Conservation (phyloP, 1,284 basidiomycete genomes). For the Cryptococcus floricola region DNA sequence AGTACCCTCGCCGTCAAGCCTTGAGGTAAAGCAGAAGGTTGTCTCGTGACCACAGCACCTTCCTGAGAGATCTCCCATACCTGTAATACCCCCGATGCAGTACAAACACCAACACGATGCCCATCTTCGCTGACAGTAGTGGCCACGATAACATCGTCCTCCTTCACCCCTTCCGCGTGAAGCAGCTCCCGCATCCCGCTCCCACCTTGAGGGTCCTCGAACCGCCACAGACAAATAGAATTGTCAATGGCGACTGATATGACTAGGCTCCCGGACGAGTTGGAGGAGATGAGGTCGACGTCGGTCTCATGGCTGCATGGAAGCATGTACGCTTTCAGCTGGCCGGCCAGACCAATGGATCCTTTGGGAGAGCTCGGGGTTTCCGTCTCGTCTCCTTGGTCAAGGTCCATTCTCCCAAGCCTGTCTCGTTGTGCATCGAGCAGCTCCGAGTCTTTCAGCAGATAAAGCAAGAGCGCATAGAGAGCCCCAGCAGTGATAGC, state of each 20-base stretch:
- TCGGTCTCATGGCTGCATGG: conserved; percentile 74
- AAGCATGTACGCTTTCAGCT: conserved; percentile 63
- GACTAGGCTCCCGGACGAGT: conserved; percentile 60
- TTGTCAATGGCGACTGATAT: conserved; percentile 73
- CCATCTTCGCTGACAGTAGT: conserved; percentile 19
- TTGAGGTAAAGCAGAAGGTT: background rate
- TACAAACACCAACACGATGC: conserved; percentile 9
- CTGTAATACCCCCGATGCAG: conserved; percentile 10
- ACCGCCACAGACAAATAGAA: conserved; percentile 40
- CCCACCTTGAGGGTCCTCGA: conserved; percentile 15
- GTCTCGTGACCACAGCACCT: conserved; percentile 5
- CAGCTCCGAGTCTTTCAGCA: conserved; percentile 86
- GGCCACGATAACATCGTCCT: conserved; percentile 23
- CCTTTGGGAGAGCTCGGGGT: conserved; percentile 43
- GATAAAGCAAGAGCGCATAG: conserved; percentile 76
- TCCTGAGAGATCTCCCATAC: conserved; percentile 22
- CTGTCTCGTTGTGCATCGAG: conserved; percentile 74
- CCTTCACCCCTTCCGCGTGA: conserved; percentile 2
- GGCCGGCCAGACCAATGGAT: conserved; percentile 21
- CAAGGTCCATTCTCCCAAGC: conserved; percentile 34
- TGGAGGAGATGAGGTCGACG: conserved; percentile 71
- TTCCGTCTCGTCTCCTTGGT: conserved; percentile 10
- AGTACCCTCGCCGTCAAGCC: background rate
- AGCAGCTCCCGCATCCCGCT: conserved; percentile 32
- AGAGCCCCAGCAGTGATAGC: conserved; percentile 68